These are phyloP conservation scores for Parascedosporium putredinis DNA, from an alignment of 2,329 filamentous ascomycete species.

Conservation along the genomic window DNA sequence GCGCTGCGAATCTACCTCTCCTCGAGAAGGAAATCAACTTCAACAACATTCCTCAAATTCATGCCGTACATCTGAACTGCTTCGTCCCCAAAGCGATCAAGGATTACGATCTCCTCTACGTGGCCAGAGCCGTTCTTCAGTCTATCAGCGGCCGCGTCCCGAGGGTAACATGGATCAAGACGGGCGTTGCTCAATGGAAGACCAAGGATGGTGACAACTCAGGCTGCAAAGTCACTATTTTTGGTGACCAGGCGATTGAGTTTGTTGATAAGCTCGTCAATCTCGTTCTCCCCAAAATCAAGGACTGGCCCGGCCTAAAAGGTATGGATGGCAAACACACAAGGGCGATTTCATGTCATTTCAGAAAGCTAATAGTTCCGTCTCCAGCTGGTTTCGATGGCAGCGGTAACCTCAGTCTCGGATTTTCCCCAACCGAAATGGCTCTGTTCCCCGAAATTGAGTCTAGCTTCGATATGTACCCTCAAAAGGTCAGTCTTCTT, in stretches of 20 bases:
- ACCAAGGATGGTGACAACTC: slow-evolving; percentile 61
- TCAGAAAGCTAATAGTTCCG: background rate
- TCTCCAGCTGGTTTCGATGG: slow-evolving; percentile 61
- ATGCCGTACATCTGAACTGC: slow-evolving; percentile 69
- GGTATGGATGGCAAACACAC: slow-evolving; percentile 15
- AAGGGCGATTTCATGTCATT: background rate
- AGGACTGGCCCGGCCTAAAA: slow-evolving; percentile 74
- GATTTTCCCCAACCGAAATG: slow-evolving; percentile 64
- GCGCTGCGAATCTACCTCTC: slow-evolving; percentile 56
- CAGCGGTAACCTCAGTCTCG: slow-evolving; percentile 78
- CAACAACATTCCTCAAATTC: slow-evolving; percentile 74
- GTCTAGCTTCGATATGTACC: slow-evolving; percentile 64
- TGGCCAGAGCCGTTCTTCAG: slow-evolving; percentile 75
- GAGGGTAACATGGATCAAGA: slow-evolving; percentile 56
- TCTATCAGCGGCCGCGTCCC: slow-evolving; percentile 73
- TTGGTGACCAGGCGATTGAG: slow-evolving; percentile 73
- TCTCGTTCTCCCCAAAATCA: slow-evolving; percentile 86
- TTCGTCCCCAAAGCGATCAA: slow-evolving; percentile 60
- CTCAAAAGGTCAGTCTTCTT: slow-evolving; percentile 6
- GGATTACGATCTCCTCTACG: slow-evolving; percentile 66
- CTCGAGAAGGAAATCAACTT: slow-evolving; percentile 68
- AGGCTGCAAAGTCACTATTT: slow-evolving; percentile 66
- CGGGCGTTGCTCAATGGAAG: slow-evolving; percentile 65
- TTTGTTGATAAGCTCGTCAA: slow-evolving; percentile 87
- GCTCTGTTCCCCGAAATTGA: slow-evolving; percentile 88